Percentiles rank a stretch among this genome's conserved stretches.
Evolutionary conservation across 2,329 filamentous ascomycete genomes (phyloP).

Genomic region (Apiospora koreana): DNA sequence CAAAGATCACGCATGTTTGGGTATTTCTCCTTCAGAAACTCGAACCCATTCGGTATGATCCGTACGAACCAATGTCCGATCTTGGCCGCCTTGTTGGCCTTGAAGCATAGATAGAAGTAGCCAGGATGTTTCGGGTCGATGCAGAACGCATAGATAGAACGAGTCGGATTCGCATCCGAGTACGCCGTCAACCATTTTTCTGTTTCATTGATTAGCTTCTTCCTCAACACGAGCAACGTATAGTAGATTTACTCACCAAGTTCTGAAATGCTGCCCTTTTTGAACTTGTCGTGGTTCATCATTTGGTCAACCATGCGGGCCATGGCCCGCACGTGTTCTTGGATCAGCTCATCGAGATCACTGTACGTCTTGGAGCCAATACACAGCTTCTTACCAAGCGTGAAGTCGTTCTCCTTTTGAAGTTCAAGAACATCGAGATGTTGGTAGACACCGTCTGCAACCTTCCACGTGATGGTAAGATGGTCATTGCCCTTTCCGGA

Average conservation of each 20-base stretch:
- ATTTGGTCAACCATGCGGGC: conserved; percentile 96
- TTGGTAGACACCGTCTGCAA: conserved; percentile 93
- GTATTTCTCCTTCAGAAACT: conserved; percentile 85
- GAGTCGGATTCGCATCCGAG: conserved; percentile 91
- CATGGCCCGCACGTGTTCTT: conserved; percentile 97
- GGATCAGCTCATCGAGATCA: conserved; percentile 96
- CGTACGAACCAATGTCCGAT: conserved; percentile 84
- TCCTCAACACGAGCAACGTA: not conserved
- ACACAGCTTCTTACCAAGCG: conserved; percentile 81
- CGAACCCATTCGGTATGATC: conserved; percentile 89
- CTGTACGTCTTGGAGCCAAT: conserved; percentile 89
- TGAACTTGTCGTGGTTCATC: conserved; percentile 92
- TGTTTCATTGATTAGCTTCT: conserved; percentile 36
- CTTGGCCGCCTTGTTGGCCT: conserved; percentile 74
- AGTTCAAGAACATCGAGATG: conserved; percentile 97
- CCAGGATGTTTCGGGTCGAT: conserved; percentile 89
- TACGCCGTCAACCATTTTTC: conserved; percentile 96
- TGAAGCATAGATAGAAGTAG: conserved; percentile 96
- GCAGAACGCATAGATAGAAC: conserved; percentile 94
- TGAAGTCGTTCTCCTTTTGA: conserved; percentile 96
- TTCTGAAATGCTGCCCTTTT: conserved; percentile 75
- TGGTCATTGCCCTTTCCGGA: conserved; percentile 96
- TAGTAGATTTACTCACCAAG: conserved; percentile 69
- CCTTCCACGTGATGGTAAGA: conserved; percentile 96
- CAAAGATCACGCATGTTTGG: conserved; percentile 93